These are phyloP conservation scores for Ophiostoma angusticollis DNA, from an alignment of 2,329 filamentous ascomycete species.

Conservation along the genomic window DNA sequence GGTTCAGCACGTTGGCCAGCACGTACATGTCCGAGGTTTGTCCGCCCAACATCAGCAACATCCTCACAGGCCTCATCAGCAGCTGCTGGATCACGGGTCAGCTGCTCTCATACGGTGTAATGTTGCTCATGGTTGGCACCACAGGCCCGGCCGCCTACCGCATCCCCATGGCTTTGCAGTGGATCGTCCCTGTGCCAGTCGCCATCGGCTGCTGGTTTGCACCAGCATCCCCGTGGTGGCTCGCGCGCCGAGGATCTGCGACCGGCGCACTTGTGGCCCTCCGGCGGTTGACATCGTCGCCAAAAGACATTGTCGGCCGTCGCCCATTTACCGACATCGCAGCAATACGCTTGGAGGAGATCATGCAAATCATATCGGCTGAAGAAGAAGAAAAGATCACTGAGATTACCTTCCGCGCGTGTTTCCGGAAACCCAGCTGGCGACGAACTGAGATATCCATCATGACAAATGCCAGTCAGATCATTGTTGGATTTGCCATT, in stretches of 20 bases:
- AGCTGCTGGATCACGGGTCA: slow-evolving; percentile 15
- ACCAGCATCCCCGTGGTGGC: slow-evolving; percentile 15
- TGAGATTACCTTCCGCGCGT: slow-evolving; percentile 37
- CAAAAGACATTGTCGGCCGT: not conserved
- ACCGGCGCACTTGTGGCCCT: slow-evolving; percentile 6
- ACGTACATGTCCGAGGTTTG: slow-evolving; percentile 16
- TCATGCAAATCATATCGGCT: slow-evolving; percentile 43
- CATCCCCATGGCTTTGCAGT: slow-evolving; percentile 14
- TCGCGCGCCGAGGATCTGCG: slow-evolving; percentile 26
- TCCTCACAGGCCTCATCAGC: slow-evolving; percentile 15
- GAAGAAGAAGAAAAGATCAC: slow-evolving; percentile 35
- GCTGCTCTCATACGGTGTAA: slow-evolving; percentile 10
- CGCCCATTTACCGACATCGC: not conserved
- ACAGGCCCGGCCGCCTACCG: slow-evolving; percentile 13
- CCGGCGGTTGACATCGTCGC: slow-evolving; percentile 5
- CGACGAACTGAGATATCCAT: slow-evolving; percentile 42
- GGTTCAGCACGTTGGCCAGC: slow-evolving; percentile 14
- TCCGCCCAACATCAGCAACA: slow-evolving; percentile 9
- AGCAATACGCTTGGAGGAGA: slow-evolving; percentile 31
- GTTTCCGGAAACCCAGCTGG: slow-evolving; percentile 34
- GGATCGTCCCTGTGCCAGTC: slow-evolving; percentile 13
- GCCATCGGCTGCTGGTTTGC: slow-evolving; percentile 10
- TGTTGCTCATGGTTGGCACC: slow-evolving; percentile 10
- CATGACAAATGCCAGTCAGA: slow-evolving; percentile 20
- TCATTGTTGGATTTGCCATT: slow-evolving; percentile 23